Conservation (phyloP, 2,329 filamentous ascomycete genomes). For the Phialophora macrospora region DNA sequence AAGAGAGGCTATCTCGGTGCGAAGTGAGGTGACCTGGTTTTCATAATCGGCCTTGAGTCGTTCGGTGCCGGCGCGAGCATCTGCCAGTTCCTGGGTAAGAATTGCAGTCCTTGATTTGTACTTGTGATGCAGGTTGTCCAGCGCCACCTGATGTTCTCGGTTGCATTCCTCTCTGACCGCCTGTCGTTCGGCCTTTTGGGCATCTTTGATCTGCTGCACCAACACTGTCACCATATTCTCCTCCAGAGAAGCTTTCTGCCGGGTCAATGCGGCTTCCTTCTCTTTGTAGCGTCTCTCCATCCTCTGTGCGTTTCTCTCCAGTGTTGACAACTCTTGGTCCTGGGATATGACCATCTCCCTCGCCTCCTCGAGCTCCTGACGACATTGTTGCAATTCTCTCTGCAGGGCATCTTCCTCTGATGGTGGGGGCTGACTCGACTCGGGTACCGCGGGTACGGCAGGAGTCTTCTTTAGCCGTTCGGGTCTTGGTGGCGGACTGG, state of each 20-base stretch:
- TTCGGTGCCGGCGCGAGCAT: conserved; percentile 28
- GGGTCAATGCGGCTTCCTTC: conserved; percentile 32
- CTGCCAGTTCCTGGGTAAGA: conserved; percentile 31
- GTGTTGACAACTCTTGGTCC: conserved; percentile 31
- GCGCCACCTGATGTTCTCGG: conserved; percentile 23
- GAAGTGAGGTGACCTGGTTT: conserved; percentile 26
- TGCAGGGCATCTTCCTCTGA: conserved; percentile 24
- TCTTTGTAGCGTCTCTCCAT: conserved; percentile 38
- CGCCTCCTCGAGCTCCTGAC: conserved; percentile 33
- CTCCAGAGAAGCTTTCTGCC: conserved; percentile 33
- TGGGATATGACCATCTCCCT: conserved; percentile 30
- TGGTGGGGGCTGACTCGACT: conserved; percentile 10
- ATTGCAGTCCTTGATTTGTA: conserved; percentile 35
- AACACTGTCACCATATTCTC: conserved; percentile 36
- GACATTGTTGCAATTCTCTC: conserved; percentile 35
- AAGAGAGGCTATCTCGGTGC: conserved; percentile 25
- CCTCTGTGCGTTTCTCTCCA: conserved; percentile 41
- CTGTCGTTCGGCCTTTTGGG: conserved; percentile 32
- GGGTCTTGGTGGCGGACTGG: conserved; percentile 4
- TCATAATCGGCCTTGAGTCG: conserved; percentile 29
- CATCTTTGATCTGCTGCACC: conserved; percentile 36
- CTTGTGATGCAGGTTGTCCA: conserved; percentile 34
- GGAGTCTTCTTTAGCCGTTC: conserved; percentile 19
- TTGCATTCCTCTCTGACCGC: conserved; percentile 28
- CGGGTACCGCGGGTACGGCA: conserved; percentile 5